Conservation (phyloP, 2,329 filamentous ascomycete genomes). For the Colletotrichum melonis region DNA sequence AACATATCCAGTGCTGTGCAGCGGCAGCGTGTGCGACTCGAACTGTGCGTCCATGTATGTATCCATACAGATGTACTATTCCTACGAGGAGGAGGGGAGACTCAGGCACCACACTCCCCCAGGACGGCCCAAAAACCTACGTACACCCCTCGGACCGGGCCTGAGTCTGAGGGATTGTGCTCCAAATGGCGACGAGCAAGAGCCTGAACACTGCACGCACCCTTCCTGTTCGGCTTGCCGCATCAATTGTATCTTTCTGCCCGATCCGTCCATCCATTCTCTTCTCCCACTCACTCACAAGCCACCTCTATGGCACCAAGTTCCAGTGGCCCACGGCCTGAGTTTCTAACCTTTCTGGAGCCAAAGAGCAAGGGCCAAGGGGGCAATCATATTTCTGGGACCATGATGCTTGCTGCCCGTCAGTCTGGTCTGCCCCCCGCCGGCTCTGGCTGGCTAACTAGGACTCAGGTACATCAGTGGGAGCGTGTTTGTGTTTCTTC, state of each 20-base stretch:
- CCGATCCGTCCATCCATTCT: constrained; percentile 9
- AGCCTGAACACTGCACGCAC: constrained; percentile 12
- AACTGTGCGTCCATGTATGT: background rate
- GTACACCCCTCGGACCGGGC: constrained; percentile 12
- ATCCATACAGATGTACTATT: background rate
- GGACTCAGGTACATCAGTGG: background rate
- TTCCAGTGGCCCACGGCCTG: background rate
- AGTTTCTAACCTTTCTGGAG: background rate
- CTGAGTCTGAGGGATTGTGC: background rate
- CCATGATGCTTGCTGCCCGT: constrained; percentile 20
- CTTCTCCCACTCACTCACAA: background rate
- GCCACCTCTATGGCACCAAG: no score
- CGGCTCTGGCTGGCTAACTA: background rate
- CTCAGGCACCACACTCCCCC: constrained; percentile 17
- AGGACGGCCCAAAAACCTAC: constrained; percentile 15
- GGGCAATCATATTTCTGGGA: constrained; percentile 7
- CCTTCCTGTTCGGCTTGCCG: background rate
- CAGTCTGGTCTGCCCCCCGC: constrained; percentile 9
- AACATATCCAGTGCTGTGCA: constrained; percentile 7
- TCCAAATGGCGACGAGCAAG: background rate
- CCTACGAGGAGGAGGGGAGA: background rate
- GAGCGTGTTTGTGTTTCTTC: background rate
- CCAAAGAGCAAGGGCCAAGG: constrained; percentile 10
- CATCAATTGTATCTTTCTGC: constrained; percentile 11
- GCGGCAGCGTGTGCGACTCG: constrained; percentile 2